A percentile compares a stretch with the other conserved stretches of the same genome.
Conservation (phyloP, 78 protist species). For the Mantamonas sphyraenae region DNA sequence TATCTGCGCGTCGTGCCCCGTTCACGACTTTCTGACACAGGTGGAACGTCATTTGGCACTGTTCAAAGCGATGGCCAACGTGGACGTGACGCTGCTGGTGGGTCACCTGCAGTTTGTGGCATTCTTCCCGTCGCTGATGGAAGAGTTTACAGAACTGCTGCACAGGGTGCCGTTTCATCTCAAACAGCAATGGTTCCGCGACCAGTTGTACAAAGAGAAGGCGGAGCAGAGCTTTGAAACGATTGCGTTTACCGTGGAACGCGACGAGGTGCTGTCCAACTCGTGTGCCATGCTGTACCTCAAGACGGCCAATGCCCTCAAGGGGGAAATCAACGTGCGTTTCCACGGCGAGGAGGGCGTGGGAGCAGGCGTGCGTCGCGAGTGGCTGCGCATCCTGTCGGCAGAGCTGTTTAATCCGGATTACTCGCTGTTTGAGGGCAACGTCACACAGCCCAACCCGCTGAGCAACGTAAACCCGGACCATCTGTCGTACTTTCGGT, state of each 20-base stretch:
- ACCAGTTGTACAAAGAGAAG: neutral
- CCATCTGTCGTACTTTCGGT: slow-evolving; percentile 39
- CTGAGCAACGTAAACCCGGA: slow-evolving; percentile 27
- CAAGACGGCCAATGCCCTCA: slow-evolving; percentile 1
- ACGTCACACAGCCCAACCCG: slow-evolving; percentile 38
- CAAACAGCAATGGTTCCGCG: slow-evolving; percentile 28
- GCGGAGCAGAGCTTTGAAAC: neutral
- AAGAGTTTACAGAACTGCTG: no score
- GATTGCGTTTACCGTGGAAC: neutral
- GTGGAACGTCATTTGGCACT: no score
- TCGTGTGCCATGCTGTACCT: slow-evolving; percentile 5
- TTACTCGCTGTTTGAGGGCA: slow-evolving; percentile 45
- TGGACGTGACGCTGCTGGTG: no score
- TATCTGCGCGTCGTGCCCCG: no score
- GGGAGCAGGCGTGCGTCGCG: slow-evolving; percentile 49
- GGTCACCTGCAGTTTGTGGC: no score
- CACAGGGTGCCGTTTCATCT: no score
- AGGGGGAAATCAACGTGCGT: slow-evolving; percentile 8
- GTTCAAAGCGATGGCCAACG: no score
- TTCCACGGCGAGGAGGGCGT: slow-evolving; percentile 55
- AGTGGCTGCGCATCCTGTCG: slow-evolving; percentile 32
- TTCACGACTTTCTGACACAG: no score
- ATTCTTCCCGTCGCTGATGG: no score
- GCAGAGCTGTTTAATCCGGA: slow-evolving; percentile 38
- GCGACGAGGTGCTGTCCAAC: slow-evolving; percentile 13